These are phyloP conservation scores for Epicoccum nigrum DNA, from an alignment of 2,329 filamentous ascomycete genomes.

Conservation along the genomic window DNA sequence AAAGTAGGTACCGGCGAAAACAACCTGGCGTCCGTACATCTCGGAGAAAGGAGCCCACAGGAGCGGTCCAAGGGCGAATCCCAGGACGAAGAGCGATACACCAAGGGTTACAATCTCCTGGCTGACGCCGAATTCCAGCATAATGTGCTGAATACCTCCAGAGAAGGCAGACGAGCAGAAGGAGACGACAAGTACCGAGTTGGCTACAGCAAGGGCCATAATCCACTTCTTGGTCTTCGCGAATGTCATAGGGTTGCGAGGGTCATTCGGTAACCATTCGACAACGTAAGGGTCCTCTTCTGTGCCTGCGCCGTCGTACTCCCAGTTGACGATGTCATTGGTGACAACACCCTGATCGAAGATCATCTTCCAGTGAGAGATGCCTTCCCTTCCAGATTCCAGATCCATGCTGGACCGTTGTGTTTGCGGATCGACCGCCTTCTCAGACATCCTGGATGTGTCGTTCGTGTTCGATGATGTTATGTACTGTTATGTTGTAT, in stretches of 20 bases:
- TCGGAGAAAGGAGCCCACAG: slow-evolving; percentile 65
- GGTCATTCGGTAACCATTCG: slow-evolving; percentile 55
- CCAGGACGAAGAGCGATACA: slow-evolving; percentile 52
- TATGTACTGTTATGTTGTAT: slow-evolving; percentile 4
- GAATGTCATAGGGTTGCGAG: slow-evolving; percentile 53
- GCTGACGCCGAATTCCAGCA: slow-evolving; percentile 47
- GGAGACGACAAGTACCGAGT: slow-evolving; percentile 52
- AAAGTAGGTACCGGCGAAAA: slow-evolving; percentile 65
- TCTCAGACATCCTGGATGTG: slow-evolving; percentile 24
- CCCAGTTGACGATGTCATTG: slow-evolving; percentile 46
- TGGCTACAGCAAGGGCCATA: slow-evolving; percentile 48
- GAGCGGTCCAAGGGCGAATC: slow-evolving; percentile 51
- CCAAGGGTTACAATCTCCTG: slow-evolving; percentile 51
- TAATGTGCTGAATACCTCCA: slow-evolving; percentile 49
- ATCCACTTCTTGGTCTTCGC: slow-evolving; percentile 50
- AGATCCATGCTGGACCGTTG: slow-evolving; percentile 28
- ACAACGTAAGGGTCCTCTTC: slow-evolving; percentile 54
- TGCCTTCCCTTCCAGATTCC: slow-evolving; percentile 43
- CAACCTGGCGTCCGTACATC: slow-evolving; percentile 54
- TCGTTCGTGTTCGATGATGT: background rate
- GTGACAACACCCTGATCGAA: slow-evolving; percentile 47
- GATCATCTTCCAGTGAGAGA: slow-evolving; percentile 46
- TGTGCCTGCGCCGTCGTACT: slow-evolving; percentile 52
- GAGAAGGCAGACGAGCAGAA: slow-evolving; percentile 53
- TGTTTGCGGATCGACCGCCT: slow-evolving; percentile 21